Evolutionary conservation across 1,284 basidiomycete species (phyloP).

Genomic region (Trametes pubescens): DNA sequence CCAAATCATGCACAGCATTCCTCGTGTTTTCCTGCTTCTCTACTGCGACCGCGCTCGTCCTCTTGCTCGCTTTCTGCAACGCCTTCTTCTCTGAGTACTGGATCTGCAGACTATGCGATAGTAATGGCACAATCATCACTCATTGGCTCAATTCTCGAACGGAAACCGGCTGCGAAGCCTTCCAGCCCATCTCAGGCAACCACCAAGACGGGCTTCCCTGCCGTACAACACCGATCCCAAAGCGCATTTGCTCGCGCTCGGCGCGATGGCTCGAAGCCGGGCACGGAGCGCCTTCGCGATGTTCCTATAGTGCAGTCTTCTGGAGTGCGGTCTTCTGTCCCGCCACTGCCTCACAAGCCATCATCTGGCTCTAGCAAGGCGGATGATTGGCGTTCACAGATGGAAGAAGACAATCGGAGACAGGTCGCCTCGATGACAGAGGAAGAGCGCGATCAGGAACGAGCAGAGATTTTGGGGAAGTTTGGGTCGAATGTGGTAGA

Average conservation of each 20-base stretch:
- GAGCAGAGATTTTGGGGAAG: slow-evolving; percentile 67
- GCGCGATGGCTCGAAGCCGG: slow-evolving; percentile 44
- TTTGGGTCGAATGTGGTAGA: slow-evolving; percentile 73
- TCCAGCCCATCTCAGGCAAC: slow-evolving; percentile 41
- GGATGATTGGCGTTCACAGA: slow-evolving; percentile 42
- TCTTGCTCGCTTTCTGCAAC: background rate
- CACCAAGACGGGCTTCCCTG: slow-evolving; percentile 59
- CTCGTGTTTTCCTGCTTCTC: background rate
- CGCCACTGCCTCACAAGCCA: background rate
- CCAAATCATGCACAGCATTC: background rate
- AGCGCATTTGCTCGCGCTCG: slow-evolving; percentile 64
- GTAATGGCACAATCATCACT: slow-evolving; percentile 41
- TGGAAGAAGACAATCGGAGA: slow-evolving; percentile 53
- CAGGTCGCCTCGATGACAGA: slow-evolving; percentile 55
- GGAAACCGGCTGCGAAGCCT: slow-evolving; percentile 48
- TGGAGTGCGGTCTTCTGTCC: background rate
- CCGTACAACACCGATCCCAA: slow-evolving; percentile 66
- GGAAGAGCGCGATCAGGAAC: slow-evolving; percentile 54
- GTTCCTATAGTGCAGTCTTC: slow-evolving; percentile 31
- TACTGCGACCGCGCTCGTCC: no score
- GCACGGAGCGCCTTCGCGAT: slow-evolving; percentile 21
- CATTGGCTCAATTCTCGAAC: slow-evolving; percentile 68
- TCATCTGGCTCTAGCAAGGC: slow-evolving; percentile 1
- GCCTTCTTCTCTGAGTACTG: background rate
- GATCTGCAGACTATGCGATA: slow-evolving; percentile 7